Conservation (phyloP, 2,329 filamentous ascomycete species). For the Fusarium nurragi region DNA sequence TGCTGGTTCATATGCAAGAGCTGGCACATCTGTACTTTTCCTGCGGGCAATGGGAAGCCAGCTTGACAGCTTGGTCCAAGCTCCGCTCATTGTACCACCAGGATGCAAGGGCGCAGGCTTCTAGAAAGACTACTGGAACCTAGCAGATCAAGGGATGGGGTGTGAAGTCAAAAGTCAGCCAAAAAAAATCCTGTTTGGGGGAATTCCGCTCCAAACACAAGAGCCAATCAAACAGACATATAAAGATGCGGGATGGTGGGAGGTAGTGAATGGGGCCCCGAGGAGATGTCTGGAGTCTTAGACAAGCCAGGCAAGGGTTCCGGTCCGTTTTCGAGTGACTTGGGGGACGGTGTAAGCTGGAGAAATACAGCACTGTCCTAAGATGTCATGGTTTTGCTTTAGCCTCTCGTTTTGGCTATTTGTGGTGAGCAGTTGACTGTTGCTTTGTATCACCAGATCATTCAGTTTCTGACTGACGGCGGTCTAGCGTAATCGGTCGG, state of each 20-base stretch:
- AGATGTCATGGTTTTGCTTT: not conserved
- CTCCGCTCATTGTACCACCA: slow-evolving; percentile 30
- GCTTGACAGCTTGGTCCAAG: slow-evolving; percentile 40
- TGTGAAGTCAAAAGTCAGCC: slow-evolving; percentile 23
- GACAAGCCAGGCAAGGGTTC: slow-evolving; percentile 42
- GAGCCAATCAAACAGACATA: slow-evolving; percentile 34
- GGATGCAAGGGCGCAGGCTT: slow-evolving; percentile 45
- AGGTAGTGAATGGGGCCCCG: slow-evolving; percentile 32
- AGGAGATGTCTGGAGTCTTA: slow-evolving; percentile 38
- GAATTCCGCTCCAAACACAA: slow-evolving; percentile 6
- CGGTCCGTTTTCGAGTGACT: slow-evolving; percentile 50
- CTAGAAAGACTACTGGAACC: slow-evolving; percentile 45
- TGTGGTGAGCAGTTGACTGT: slow-evolving; percentile 4
- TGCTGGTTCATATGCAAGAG: slow-evolving; percentile 26
- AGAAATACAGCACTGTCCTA: slow-evolving; percentile 28
- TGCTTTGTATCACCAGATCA: slow-evolving; percentile 13
- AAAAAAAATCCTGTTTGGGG: slow-evolving; percentile 40
- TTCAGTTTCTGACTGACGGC: slow-evolving; percentile 20
- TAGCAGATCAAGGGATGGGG: slow-evolving; percentile 32
- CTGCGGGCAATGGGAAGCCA: slow-evolving; percentile 24
- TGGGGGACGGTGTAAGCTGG: slow-evolving; percentile 44
- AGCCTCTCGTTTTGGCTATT: slow-evolving; percentile 22
- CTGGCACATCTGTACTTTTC: slow-evolving; percentile 27
- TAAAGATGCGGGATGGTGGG: slow-evolving; percentile 43
- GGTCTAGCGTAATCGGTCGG: slow-evolving; percentile 29